Evolutionary conservation across 1,284 basidiomycete species (phyloP).

Genomic region (Malassezia obtusa): DNA sequence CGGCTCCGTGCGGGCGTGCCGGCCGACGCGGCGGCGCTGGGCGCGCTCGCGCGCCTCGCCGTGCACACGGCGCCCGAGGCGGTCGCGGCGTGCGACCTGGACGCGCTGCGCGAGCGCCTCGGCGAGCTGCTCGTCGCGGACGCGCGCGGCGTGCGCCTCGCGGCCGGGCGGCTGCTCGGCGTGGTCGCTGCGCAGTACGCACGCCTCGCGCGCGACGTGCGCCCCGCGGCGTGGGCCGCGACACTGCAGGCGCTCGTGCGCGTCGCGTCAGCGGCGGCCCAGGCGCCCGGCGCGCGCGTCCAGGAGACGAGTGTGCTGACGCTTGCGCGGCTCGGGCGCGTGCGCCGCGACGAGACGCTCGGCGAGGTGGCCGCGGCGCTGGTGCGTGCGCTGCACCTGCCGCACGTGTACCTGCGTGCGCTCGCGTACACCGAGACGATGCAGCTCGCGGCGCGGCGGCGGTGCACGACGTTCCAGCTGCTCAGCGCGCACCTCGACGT

Average conservation of each 20-base stretch:
- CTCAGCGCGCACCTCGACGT: constrained; percentile 31
- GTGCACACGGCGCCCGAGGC: background rate
- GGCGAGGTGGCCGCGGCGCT: constrained; percentile 5
- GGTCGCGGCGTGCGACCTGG: background rate
- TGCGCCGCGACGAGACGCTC: constrained; percentile 5
- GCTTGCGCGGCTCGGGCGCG: constrained; percentile 10
- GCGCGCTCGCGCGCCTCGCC: background rate
- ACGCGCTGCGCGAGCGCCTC: background rate
- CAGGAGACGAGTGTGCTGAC: constrained; percentile 14
- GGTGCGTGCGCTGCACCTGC: background rate
- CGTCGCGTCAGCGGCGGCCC: background rate
- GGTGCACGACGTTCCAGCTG: constrained; percentile 39
- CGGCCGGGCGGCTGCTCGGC: constrained; percentile 2
- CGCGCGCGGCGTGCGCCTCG: constrained; percentile 7
- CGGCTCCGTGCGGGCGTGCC: too few relatives aligned
- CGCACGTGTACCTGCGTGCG: constrained; percentile 18
- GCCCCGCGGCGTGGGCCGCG: background rate
- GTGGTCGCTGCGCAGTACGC: background rate
- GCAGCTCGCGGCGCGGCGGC: constrained; percentile 25
- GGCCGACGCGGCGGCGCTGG: background rate
- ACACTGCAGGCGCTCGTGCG: background rate
- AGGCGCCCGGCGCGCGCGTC: background rate
- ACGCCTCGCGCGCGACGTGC: background rate
- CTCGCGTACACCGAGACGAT: constrained; percentile 33
- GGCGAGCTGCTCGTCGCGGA: background rate